These are phyloP conservation scores for Corynascus novoguineensis DNA, from an alignment of 495 filamentous ascomycete species.

Conservation along the genomic window DNA sequence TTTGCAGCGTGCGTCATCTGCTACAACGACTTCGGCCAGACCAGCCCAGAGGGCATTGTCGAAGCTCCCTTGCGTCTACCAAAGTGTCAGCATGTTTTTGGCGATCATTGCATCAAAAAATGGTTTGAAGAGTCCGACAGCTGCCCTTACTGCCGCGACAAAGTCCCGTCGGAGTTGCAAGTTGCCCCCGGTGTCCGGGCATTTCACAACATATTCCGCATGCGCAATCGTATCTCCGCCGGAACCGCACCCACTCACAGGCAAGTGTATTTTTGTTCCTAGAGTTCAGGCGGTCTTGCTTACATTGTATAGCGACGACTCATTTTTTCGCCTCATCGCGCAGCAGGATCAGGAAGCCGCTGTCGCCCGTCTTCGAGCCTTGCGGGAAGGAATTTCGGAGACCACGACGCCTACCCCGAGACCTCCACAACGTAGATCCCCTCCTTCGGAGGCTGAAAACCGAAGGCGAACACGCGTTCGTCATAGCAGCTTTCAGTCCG, in stretches of 20 bases:
- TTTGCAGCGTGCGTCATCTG: constrained; percentile 50
- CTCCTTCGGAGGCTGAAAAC: constrained; percentile 34
- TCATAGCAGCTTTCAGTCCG: constrained; percentile 26
- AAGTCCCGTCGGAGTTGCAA: constrained; percentile 45
- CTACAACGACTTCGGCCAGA: constrained; percentile 51
- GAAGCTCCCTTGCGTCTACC: constrained; percentile 49
- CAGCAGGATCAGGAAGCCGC: constrained; percentile 6
- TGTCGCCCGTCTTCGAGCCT: neutral
- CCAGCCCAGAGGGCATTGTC: constrained; percentile 46
- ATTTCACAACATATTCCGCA: constrained; percentile 20
- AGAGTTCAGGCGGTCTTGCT: neutral
- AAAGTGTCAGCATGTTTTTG: constrained; percentile 55
- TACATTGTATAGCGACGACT: constrained; percentile 5
- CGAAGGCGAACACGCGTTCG: constrained; percentile 37
- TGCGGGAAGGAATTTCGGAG: constrained; percentile 1
- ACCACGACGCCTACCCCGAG: constrained; percentile 15
- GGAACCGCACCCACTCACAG: neutral
- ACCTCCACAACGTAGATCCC: constrained; percentile 35
- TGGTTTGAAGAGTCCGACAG: constrained; percentile 56
- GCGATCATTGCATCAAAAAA: constrained; percentile 55
- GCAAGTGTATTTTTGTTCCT: neutral
- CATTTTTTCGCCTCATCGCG: constrained; percentile 3
- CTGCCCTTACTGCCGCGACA: constrained; percentile 55
- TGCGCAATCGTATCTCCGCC: neutral
- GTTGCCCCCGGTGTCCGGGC: constrained; percentile 12